These are phyloP conservation scores for Chrysoporthe cubensis DNA, from an alignment of 2,329 filamentous ascomycete species.

Conservation along the genomic window DNA sequence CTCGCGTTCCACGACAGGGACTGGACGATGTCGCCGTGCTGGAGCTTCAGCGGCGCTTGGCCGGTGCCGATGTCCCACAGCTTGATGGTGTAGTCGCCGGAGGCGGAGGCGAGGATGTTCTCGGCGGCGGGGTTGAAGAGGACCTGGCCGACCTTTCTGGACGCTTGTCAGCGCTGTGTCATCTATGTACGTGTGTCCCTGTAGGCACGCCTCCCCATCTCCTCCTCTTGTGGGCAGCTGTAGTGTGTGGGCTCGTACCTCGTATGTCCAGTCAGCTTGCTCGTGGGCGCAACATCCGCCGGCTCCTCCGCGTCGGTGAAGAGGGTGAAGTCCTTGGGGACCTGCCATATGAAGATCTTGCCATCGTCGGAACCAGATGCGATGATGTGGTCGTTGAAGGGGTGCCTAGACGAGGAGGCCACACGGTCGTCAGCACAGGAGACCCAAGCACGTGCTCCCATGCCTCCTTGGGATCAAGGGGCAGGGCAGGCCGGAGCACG, in stretches of 20 bases:
- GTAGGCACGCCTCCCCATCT: background rate
- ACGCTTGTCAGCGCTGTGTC: constrained; percentile 27
- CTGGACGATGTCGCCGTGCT: constrained; percentile 90
- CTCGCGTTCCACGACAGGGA: constrained; percentile 94
- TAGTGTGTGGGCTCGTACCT: constrained; percentile 58
- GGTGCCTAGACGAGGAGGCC: constrained; percentile 66
- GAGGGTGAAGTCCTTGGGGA: constrained; percentile 84
- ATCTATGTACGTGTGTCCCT: background rate
- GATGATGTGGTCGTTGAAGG: constrained; percentile 92
- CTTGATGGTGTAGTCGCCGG: constrained; percentile 93
- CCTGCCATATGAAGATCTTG: constrained; percentile 96
- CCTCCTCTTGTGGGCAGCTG: constrained; percentile 24
- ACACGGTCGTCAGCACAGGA: constrained; percentile 7
- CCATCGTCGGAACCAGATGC: constrained; percentile 95
- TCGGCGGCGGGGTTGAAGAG: constrained; percentile 97
- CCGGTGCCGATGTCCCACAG: constrained; percentile 91
- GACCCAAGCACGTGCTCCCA: background rate
- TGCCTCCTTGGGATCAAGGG: background rate
- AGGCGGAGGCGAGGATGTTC: constrained; percentile 92
- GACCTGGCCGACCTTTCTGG: constrained; percentile 94
- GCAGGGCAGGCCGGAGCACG: no score
- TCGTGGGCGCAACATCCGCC: constrained; percentile 77
- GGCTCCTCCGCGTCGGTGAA: constrained; percentile 85
- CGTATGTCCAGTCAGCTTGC: constrained; percentile 83
- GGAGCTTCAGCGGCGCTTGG: constrained; percentile 73